phyloP scores from a whole-genome alignment of 352 stramenopile species.

The Phytopythium oedochilum region DNA sequence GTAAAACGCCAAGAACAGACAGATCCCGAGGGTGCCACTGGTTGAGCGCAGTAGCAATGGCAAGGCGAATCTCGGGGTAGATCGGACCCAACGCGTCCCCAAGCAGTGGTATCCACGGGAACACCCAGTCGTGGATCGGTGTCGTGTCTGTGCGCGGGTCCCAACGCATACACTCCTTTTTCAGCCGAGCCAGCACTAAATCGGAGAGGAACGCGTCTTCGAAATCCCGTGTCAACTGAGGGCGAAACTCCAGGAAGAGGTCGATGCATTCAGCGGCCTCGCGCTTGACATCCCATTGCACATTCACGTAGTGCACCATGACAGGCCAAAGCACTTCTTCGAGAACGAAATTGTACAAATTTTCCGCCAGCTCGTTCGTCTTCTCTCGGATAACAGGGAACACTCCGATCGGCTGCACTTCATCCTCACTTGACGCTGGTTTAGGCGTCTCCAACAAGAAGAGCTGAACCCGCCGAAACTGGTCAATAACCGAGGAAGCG shows the following conservation, averaged over 20 bases:
- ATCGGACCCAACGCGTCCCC: slow-evolving; percentile 40
- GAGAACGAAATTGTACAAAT: slow-evolving; percentile 76
- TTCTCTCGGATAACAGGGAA: slow-evolving; percentile 72
- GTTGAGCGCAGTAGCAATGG: slow-evolving; percentile 53
- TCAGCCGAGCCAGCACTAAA: slow-evolving; percentile 63
- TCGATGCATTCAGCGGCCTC: slow-evolving; percentile 32
- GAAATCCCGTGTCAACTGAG: slow-evolving; percentile 47
- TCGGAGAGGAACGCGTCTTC: slow-evolving; percentile 48
- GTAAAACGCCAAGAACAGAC: slow-evolving; percentile 53
- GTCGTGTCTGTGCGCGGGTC: slow-evolving; percentile 34
- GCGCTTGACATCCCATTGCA: slow-evolving; percentile 48
- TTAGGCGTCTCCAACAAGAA: slow-evolving; percentile 51
- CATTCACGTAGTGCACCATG: slow-evolving; percentile 60
- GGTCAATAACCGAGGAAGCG: slow-evolving; percentile 22
- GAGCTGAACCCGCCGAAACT: slow-evolving; percentile 50
- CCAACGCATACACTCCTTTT: slow-evolving; percentile 67
- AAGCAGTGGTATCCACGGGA: slow-evolving; percentile 59
- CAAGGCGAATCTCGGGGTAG: slow-evolving; percentile 67
- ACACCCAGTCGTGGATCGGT: slow-evolving; percentile 75
- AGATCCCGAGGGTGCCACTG: slow-evolving; percentile 80
- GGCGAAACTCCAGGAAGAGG: slow-evolving; percentile 40
- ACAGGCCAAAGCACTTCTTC: slow-evolving; percentile 73
- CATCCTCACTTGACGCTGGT: slow-evolving; percentile 1
- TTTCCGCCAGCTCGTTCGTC: slow-evolving; percentile 40
- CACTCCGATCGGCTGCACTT: slow-evolving; percentile 17